A percentile compares a stretch with the other conserved stretches of the same genome.
Conservation (phyloP, 1,139 yeast species). For the Spencermartinsiella ligniputridi region DNA sequence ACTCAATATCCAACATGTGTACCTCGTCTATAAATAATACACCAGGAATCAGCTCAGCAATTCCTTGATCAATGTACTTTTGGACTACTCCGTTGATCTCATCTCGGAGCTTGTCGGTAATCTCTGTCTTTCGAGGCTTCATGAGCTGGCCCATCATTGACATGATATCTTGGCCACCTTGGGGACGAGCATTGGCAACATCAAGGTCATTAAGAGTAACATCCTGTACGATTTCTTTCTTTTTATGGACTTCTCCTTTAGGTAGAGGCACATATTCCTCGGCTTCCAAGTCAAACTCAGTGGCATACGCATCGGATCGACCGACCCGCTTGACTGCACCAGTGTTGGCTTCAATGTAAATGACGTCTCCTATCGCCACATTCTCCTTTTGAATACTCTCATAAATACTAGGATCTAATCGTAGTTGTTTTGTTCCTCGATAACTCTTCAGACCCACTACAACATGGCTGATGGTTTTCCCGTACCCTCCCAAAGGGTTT, state of each 20-base stretch:
- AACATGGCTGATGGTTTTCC: constrained; percentile 92
- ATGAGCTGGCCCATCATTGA: constrained; percentile 98
- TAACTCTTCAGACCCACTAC: constrained; percentile 93
- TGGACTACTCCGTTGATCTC: constrained; percentile 96
- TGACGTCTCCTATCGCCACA: constrained; percentile 92
- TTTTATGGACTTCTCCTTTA: constrained; percentile 97
- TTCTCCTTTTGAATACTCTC: constrained; percentile 95
- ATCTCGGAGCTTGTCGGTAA: constrained; percentile 86
- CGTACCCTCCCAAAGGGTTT: constrained; percentile 95
- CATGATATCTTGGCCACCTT: constrained; percentile 97
- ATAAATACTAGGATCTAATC: constrained; percentile 92
- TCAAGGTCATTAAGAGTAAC: constrained; percentile 95
- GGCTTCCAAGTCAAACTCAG: constrained; percentile 96
- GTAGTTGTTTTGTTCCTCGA: constrained; percentile 87
- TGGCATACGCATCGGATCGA: constrained; percentile 95
- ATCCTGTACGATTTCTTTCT: constrained; percentile 96
- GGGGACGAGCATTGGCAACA: constrained; percentile 95
- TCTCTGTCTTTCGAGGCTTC: constrained; percentile 97
- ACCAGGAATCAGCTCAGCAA: constrained; percentile 98
- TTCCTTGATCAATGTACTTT: constrained; percentile 95
- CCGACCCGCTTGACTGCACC: constrained; percentile 98
- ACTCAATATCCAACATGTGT: constrained; percentile 97
- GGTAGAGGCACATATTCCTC: constrained; percentile 98
- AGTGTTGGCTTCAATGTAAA: constrained; percentile 94
- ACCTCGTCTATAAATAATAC: constrained; percentile 97